phyloP scores from a whole-genome alignment of 2,329 filamentous ascomycete genomes.

The Esteya vermicola region DNA sequence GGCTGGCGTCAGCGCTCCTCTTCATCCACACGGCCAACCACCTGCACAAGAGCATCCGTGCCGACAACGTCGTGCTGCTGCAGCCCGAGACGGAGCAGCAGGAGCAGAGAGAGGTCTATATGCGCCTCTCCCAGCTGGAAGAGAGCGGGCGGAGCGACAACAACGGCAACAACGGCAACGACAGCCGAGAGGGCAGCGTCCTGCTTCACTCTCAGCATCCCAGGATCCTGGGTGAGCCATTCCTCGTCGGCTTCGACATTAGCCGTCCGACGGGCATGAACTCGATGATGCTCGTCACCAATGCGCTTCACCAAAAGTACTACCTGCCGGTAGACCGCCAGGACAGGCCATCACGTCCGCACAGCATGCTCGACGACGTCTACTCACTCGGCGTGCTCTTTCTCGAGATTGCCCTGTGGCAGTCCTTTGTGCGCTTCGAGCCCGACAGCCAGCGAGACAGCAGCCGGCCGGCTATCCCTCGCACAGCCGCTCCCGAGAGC shows the following conservation, averaged over 20 bases:
- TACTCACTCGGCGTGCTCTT: slow-evolving; percentile 2
- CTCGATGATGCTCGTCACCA: neutral
- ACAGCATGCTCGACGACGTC: slow-evolving; percentile 1
- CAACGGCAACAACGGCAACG: too few relatives aligned
- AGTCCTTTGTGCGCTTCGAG: neutral
- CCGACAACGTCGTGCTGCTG: neutral
- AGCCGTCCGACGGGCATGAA: neutral
- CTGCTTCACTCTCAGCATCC: too few relatives aligned
- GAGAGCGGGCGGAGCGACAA: too few relatives aligned
- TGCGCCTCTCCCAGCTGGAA: too few relatives aligned
- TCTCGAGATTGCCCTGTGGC: slow-evolving; percentile 1
- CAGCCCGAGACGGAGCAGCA: neutral
- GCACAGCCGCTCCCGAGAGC: neutral
- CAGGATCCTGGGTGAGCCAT: neutral
- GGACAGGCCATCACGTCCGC: neutral
- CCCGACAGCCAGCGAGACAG: too few relatives aligned
- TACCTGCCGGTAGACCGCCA: neutral
- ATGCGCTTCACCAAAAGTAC: neutral
- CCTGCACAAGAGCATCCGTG: slow-evolving; percentile 2
- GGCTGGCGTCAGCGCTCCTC: slow-evolving; percentile 1
- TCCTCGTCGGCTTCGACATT: slow-evolving; percentile 1
- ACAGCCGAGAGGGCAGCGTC: too few relatives aligned
- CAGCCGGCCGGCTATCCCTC: too few relatives aligned
- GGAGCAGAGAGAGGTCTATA: neutral
- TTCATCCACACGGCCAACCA: slow-evolving; percentile 1